Percentiles rank a stretch among this genome's conserved stretches.
These are phyloP conservation scores for Pseudozyma sp. DNA, from an alignment of 1,284 basidiomycete species.

Conservation along the genomic window DNA sequence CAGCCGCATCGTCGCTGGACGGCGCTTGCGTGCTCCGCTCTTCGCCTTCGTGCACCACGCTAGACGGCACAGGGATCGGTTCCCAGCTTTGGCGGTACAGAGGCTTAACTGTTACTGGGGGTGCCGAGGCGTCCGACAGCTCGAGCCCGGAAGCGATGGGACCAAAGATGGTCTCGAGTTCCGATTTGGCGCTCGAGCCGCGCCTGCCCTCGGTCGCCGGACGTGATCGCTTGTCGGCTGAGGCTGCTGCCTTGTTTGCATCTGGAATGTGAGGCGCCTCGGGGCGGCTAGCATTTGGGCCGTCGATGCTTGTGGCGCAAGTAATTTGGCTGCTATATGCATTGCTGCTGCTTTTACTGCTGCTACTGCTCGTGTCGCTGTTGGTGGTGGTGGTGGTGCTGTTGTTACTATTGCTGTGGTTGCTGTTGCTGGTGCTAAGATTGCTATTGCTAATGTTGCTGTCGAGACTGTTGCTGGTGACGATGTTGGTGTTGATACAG, in stretches of 20 bases:
- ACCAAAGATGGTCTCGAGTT: conserved; percentile 30
- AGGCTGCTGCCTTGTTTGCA: background rate
- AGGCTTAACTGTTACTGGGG: conserved; percentile 4
- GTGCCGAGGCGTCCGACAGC: background rate
- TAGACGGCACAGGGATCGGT: conserved; percentile 12
- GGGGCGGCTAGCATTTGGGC: too few relatives aligned
- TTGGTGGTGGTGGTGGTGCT: background rate
- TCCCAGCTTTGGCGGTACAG: conserved; percentile 27
- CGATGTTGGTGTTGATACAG: conserved; percentile 24
- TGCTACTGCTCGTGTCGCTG: background rate
- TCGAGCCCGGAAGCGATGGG: conserved; percentile 26
- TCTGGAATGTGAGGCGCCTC: too few relatives aligned
- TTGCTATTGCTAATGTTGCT: background rate
- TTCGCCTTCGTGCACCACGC: background rate
- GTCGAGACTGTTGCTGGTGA: background rate
- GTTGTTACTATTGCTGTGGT: conserved; percentile 1
- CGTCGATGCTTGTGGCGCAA: background rate
- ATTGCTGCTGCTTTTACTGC: too few relatives aligned
- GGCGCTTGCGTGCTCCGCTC: conserved; percentile 14
- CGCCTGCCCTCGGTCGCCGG: background rate
- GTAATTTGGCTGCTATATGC: background rate
- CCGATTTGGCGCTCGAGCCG: conserved; percentile 21
- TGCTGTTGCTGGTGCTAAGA: conserved; percentile 10
- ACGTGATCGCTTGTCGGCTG: background rate
- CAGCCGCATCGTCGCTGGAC: conserved; percentile 23